These are phyloP conservation scores for Nicotiana knightiana DNA, from an alignment of 257 asterid species.

Conservation along the genomic window DNA sequence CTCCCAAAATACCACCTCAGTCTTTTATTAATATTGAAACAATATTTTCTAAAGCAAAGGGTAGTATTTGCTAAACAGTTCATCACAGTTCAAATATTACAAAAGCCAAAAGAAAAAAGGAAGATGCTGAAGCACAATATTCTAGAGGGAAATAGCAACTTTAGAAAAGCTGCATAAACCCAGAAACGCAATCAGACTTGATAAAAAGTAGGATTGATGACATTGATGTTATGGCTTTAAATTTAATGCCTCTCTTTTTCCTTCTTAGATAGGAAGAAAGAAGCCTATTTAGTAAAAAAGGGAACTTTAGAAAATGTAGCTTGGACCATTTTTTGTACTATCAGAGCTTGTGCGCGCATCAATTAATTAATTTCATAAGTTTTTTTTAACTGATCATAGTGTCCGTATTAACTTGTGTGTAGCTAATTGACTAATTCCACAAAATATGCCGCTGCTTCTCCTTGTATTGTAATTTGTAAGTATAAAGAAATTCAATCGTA, in stretches of 20 bases:
- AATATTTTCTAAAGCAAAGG: neutral
- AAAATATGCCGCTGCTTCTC: too few species aligned
- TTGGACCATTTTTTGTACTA: neutral
- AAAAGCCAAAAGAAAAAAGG: neutral
- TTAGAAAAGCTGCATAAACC: conserved; percentile 1
- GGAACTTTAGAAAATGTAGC: neutral
- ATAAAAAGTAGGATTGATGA: neutral
- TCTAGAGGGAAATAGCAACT: neutral
- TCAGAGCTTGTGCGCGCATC: too few species aligned
- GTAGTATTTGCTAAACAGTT: neutral
- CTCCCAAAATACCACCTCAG: too few species aligned
- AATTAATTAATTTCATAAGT: too few species aligned
- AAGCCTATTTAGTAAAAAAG: neutral
- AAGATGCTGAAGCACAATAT: neutral
- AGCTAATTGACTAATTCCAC: too few species aligned
- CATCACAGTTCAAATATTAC: neutral
- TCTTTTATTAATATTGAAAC: neutral
- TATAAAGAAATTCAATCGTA: too few species aligned
- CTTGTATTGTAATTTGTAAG: too few species aligned
- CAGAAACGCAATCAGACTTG: neutral
- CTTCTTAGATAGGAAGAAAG: neutral
- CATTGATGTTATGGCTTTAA: neutral
- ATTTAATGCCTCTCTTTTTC: neutral
- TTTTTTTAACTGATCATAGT: too few species aligned
- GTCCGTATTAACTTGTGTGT: too few species aligned